These are phyloP conservation scores for Yarrowia hollandica DNA, from an alignment of 805 yeast species.

Conservation along the genomic window DNA sequence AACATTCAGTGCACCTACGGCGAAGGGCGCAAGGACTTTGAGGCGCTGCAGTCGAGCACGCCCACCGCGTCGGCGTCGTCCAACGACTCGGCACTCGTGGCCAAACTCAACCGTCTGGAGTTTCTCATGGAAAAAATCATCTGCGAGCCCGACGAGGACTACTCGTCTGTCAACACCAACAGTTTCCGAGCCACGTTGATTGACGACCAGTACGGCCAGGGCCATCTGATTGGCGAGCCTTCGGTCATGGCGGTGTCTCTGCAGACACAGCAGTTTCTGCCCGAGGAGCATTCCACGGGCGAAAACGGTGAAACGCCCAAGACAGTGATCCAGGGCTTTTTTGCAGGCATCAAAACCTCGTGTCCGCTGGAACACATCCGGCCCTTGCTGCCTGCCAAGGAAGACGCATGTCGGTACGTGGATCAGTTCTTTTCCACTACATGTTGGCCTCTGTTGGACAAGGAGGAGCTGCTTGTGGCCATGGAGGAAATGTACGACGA, in stretches of 20 bases:
- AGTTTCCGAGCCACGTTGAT: constrained; percentile 1
- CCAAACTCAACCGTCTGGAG: constrained; percentile 16
- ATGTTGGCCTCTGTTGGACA: constrained; percentile 13
- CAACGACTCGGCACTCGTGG: neutral
- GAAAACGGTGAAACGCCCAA: constrained; percentile 5
- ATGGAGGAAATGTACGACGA: constrained; percentile 18
- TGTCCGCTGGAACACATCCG: constrained; percentile 17
- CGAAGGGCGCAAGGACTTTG: constrained; percentile 15
- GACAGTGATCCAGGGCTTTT: constrained; percentile 6
- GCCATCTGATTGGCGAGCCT: constrained; percentile 15
- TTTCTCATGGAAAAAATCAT: constrained; percentile 15
- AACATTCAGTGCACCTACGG: constrained; percentile 20
- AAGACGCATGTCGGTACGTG: constrained; percentile 2
- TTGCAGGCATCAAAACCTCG: constrained; percentile 3
- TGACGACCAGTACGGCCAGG: neutral
- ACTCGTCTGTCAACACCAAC: constrained; percentile 9
- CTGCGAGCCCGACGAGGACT: constrained; percentile 19
- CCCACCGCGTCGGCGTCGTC: neutral
- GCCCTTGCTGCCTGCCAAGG: constrained; percentile 2
- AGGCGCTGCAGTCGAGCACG: neutral
- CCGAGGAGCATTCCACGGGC: neutral
- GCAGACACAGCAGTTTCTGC: constrained; percentile 9
- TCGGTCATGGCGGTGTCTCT: constrained; percentile 6
- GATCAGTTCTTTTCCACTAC: constrained; percentile 15
- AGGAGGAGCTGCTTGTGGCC: constrained; percentile 12